A percentile compares a stretch with the other conserved stretches of the same genome.
Evolutionary conservation across 768 basidiomycete species (phyloP).

Genomic region (Stropharia rugosoannulata): DNA sequence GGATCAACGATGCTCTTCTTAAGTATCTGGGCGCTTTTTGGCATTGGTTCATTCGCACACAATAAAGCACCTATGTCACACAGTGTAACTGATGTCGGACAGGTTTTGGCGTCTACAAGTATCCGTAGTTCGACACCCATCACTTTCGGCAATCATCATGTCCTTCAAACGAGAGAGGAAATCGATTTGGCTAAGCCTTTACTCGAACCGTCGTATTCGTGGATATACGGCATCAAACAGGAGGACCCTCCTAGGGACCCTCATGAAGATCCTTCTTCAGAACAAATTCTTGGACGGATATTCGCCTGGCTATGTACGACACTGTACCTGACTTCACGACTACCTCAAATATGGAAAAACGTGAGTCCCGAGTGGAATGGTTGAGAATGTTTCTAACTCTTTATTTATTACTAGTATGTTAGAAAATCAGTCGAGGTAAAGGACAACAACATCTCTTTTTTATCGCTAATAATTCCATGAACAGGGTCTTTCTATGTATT

Average conservation of each 20-base stretch:
- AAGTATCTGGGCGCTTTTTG: slow-evolving; percentile 72
- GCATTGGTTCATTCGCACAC: slow-evolving; percentile 53
- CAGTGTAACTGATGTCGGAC: slow-evolving; percentile 39
- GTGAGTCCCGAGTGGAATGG: slow-evolving; percentile 51
- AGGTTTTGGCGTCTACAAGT: slow-evolving; percentile 38
- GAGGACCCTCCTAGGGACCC: slow-evolving; percentile 20
- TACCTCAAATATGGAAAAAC: slow-evolving; percentile 99
- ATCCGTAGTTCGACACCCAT: slow-evolving; percentile 14
- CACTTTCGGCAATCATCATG: neutral
- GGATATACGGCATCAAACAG: neutral
- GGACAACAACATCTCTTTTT: neutral
- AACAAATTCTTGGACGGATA: slow-evolving; percentile 82
- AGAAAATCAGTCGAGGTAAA: slow-evolving; percentile 87
- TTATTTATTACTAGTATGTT: slow-evolving; percentile 51
- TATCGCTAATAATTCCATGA: neutral
- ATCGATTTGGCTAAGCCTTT: neutral
- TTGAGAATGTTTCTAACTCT: neutral
- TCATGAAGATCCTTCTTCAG: slow-evolving; percentile 29
- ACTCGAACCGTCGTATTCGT: neutral
- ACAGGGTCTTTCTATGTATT: slow-evolving; percentile 88
- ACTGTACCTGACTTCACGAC: slow-evolving; percentile 87
- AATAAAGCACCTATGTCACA: slow-evolving; percentile 24
- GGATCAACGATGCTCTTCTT: slow-evolving; percentile 83
- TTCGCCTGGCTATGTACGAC: slow-evolving; percentile 95
- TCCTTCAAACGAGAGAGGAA: neutral